Conservation (phyloP, 1,284 basidiomycete species). For the Ganoderma sinense region DNA sequence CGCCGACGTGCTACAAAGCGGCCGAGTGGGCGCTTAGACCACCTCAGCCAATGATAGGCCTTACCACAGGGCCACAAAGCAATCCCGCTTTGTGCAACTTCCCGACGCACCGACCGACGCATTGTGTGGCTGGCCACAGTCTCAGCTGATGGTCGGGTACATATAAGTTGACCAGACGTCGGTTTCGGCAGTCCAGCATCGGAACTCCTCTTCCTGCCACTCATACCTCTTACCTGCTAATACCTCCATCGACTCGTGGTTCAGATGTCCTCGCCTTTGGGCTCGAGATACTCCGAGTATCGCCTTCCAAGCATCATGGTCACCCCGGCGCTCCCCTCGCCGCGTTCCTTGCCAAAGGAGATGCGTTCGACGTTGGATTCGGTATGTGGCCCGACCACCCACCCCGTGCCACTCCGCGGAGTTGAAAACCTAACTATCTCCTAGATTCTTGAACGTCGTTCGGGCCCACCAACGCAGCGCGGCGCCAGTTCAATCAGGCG, state of each 20-base stretch:
- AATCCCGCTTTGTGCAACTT: background rate
- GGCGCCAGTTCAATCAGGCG: background rate
- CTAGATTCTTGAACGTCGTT: background rate
- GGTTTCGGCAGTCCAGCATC: background rate
- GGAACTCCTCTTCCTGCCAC: background rate
- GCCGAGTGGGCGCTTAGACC: background rate
- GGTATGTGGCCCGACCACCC: slow-evolving; percentile 9
- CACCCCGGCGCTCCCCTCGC: slow-evolving; percentile 28
- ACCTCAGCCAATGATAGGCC: background rate
- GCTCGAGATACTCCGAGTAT: background rate
- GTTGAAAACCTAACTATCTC: background rate
- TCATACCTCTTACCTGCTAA: background rate
- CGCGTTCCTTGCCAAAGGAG: slow-evolving; percentile 22
- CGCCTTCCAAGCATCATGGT: slow-evolving; percentile 26
- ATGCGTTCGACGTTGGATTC: slow-evolving; percentile 27
- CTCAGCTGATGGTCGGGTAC: background rate
- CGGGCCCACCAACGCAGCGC: background rate
- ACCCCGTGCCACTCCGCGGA: background rate
- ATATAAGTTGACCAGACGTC: slow-evolving; percentile 3
- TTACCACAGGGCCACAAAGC: background rate
- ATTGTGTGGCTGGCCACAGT: background rate
- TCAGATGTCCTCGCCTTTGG: slow-evolving; percentile 12
- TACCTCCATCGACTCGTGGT: background rate
- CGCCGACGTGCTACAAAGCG: background rate
- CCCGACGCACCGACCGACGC: background rate